Evolutionary conservation across 768 basidiomycete species (phyloP).

Genomic region (Pleurotus tuber-regium): DNA sequence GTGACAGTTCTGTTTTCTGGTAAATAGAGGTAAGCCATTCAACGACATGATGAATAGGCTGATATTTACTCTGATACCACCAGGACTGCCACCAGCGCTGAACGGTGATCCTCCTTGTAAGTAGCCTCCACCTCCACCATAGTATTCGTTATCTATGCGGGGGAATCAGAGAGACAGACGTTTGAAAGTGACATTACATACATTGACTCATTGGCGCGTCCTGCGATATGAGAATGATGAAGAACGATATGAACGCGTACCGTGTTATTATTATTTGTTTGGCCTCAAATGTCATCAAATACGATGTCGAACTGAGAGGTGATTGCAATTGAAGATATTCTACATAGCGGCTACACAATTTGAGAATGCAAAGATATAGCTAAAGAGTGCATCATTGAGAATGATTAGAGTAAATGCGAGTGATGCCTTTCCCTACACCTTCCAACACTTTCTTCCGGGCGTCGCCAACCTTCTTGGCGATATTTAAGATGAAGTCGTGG

Average conservation of each 20-base stretch:
- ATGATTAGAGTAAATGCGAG: constrained; percentile 22
- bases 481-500: constrained; percentile 56
- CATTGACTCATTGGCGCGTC: constrained; percentile 41
- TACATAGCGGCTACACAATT: too few species aligned
- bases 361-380: neutral
- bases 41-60: too few species aligned
- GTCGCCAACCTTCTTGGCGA: constrained; percentile 67
- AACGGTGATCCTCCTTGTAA: constrained; percentile 61
- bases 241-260: constrained; percentile 1
- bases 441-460: constrained; percentile 70
- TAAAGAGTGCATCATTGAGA: constrained; percentile 10
- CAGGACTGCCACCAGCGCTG: constrained; percentile 57
- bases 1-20: constrained; percentile 38
- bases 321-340: too few species aligned
- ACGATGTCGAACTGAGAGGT: neutral
- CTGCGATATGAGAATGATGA: neutral
- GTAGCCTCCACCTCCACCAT: constrained; percentile 54
- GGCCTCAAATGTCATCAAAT: neutral
- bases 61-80: constrained; percentile 45
- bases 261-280: constrained; percentile 6
- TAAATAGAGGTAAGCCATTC: too few species aligned
- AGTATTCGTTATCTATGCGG: neutral
- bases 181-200: constrained; percentile 20
- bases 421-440: constrained; percentile 68
- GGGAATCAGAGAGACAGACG: neutral